Percentiles rank a stretch among this genome's conserved stretches.
These are phyloP conservation scores for Dryadomyces quercivorus DNA, from an alignment of 2,329 filamentous ascomycete species.

Conservation along the genomic window DNA sequence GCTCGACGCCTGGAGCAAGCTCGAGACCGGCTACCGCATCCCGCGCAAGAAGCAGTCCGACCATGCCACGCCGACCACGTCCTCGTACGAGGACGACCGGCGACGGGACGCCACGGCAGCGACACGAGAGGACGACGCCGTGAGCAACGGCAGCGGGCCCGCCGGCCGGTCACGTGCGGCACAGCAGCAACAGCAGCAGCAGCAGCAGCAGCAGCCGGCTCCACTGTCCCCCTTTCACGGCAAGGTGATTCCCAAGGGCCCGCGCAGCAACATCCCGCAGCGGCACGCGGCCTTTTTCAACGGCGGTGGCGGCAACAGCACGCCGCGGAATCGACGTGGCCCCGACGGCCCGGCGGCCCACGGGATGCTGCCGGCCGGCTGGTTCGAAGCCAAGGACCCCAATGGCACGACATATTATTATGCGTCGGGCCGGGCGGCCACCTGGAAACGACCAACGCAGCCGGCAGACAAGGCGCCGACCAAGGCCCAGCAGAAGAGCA, in stretches of 20 bases:
- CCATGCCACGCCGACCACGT: slow-evolving; percentile 40
- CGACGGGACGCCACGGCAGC: slow-evolving; percentile 31
- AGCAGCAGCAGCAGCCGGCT: background rate
- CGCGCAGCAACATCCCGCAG: slow-evolving; percentile 47
- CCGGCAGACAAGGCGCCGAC: slow-evolving; percentile 58
- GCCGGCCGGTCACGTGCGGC: background rate
- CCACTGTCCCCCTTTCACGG: slow-evolving; percentile 25
- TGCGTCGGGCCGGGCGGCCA: slow-evolving; percentile 61
- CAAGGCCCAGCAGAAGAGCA: slow-evolving; percentile 49
- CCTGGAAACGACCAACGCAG: slow-evolving; percentile 67
- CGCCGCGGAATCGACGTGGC: slow-evolving; percentile 36
- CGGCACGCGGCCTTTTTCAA: slow-evolving; percentile 37
- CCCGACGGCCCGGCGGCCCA: slow-evolving; percentile 11
- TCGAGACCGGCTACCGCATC: slow-evolving; percentile 80
- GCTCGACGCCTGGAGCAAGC: slow-evolving; percentile 74
- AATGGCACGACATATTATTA: slow-evolving; percentile 78
- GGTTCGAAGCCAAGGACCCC: slow-evolving; percentile 64
- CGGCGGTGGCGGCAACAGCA: slow-evolving; percentile 5
- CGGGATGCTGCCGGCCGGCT: slow-evolving; percentile 60
- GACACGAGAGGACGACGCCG: slow-evolving; percentile 18
- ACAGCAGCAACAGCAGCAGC: background rate
- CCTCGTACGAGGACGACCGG: slow-evolving; percentile 45
- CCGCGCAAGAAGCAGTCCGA: slow-evolving; percentile 71
- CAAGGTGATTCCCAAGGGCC: slow-evolving; percentile 44
- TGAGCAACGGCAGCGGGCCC: background rate